Evolutionary conservation across 768 basidiomycete genomes (phyloP), one percentile per base, ranked within the genome.

Genomic region (Lentinus tigrinus): DNA sequence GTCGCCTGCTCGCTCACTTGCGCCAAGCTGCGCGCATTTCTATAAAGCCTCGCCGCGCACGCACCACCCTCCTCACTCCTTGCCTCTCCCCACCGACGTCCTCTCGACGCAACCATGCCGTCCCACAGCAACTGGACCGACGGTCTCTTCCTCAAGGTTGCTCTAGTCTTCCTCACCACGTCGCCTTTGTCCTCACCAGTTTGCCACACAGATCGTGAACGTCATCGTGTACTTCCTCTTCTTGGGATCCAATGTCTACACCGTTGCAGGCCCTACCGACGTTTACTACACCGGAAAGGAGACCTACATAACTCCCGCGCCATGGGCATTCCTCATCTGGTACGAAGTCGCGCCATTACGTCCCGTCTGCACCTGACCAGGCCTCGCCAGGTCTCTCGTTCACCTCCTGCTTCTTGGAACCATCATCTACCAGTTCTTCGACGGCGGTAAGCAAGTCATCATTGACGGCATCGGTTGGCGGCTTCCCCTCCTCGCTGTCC

Each of bases 291-390:
- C 77, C 62, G 85, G 84, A 44, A 93, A 93, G 71, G 87, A 90
- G 65, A 97, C 95, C 0, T 98, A 95, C 73, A 77, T 98, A 57
- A 97, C 95, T 1, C 96, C 96, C n/a, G 91, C 93, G 24, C 85
- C 88, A 26, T 97, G 91, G 85, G 89, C 91, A 1, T 96, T 94
- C 78, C 82, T 89, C 76, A 89, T 95, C 69, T 96, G 94, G 93
- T 89, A 54, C 40, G 78, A 69, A 34, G 14, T 31, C 13, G 27
- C 24, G 31, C 19, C 3, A 9, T 31, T 26, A 21, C 16, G 5
- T n/a, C 54, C 21, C 27, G 44, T 54, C 62, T 61, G 3, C 21
- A 24, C 47, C 37, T 46, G 42, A 50, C 51, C 21, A 43, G 34
- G 62, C 37, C 63, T 43, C 60, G 63, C 52, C 50, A 90, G 89